Evolutionary conservation across 495 filamentous ascomycete genomes (phyloP), one percentile per base, ranked within the genome.

Genomic region (Xylaria flabelliformis): DNA sequence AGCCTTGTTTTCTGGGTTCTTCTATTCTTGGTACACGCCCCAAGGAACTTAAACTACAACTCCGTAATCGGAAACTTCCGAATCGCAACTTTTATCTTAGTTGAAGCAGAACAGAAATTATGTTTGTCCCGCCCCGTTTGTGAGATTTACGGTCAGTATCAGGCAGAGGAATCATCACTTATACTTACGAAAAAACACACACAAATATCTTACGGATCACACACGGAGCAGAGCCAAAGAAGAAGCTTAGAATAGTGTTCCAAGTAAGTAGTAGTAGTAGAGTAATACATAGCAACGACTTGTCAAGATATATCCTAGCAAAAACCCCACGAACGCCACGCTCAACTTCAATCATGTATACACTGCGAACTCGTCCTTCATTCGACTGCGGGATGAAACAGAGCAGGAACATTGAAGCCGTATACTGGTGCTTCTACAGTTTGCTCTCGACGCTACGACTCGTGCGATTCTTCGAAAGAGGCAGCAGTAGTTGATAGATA

Each of bases 311-410:
- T 64, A 64, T 64, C 62, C 62, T 64, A 48, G 42, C 62, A 64
- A 64, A 64, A 64, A 64, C 12, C 42, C 42, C 42, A 26, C 13
- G 41, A 64, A 64, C 62, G 62, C 62, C 62, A 26, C 62, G 62
- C 62, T 64, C 42, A 50, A 50, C 62, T 46, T 51, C 15, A n/a
- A 32, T n/a, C 62, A 46, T 64, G 48, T 19, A 19, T 19, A 64
- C 21, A 64, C 39, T 17, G 62, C 42, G 62, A 34, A 24, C 24
- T 44, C 39, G 19, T 19, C 19, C 21, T 29, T 15, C 8, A 8
- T 44, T 64, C 19, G 9, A 39, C 1, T 64, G 6, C 12, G 39
- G 39, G 34, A 29, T 21, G n/a, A 24, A 24, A 46, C 2, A 58
- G 44, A 58, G 8, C 39, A 56, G 12, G 12, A 64, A 17, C 42